Conservation (phyloP, 106 monocot genomes). For the Allium fistulosum region DNA sequence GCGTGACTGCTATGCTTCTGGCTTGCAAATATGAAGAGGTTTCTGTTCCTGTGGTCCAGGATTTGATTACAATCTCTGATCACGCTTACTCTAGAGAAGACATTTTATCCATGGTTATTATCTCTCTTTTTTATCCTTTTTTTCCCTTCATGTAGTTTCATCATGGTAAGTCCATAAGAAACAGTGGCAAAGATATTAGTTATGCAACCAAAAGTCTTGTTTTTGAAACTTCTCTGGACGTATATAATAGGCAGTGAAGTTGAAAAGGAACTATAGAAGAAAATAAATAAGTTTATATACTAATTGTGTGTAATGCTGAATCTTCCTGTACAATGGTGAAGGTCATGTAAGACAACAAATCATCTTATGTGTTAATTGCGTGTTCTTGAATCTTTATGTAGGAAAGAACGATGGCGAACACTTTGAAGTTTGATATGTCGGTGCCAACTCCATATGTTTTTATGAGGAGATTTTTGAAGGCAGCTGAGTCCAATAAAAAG, state of each 20-base stretch:
- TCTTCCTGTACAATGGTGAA: no score
- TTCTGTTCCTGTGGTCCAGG: constrained; percentile 81
- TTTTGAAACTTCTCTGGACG: no score
- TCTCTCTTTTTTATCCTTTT: background rate
- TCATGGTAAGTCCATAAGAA: no score
- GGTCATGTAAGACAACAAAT: no score
- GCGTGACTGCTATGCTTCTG: constrained; percentile 91
- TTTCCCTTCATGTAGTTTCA: background rate
- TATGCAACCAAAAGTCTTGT: no score
- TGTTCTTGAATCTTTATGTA: constrained; percentile 6
- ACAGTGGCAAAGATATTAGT: no score
- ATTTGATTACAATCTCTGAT: constrained; percentile 78
- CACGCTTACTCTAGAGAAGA: constrained; percentile 72
- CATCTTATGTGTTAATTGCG: background rate
- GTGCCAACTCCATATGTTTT: constrained; percentile 86
- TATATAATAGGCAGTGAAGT: no score
- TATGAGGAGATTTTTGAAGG: constrained; percentile 90
- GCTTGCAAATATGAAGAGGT: constrained; percentile 98
- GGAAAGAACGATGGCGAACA: constrained; percentile 77
- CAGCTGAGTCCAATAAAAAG: constrained; percentile 72
- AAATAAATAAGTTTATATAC: no score
- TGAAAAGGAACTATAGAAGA: no score
- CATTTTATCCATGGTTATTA: constrained; percentile 72
- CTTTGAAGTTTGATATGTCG: constrained; percentile 78
- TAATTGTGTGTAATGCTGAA: no score